phyloP scores from a whole-genome alignment of 108 stramenopile species.

The Pseudonitzschia delicatissima region DNA sequence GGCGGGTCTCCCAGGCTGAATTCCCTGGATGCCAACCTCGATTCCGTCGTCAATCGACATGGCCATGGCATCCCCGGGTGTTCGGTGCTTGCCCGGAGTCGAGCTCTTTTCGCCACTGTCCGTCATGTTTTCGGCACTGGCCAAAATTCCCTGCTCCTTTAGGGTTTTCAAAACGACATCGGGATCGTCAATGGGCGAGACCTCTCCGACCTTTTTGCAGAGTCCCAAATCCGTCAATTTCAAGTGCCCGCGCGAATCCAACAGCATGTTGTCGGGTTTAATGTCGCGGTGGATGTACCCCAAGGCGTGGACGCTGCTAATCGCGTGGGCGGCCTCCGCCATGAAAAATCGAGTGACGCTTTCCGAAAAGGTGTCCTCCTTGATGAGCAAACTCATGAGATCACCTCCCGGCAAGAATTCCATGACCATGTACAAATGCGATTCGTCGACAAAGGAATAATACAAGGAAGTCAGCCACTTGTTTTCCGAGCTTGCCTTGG shows the following conservation, averaged over 20 bases:
- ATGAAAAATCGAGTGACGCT: conserved; percentile 93
- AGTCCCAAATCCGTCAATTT: conserved; percentile 99
- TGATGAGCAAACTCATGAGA: conserved; percentile 97
- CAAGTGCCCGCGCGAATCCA: conserved; percentile 97
- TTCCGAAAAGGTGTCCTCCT: conserved; percentile 89
- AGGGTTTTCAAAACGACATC: conserved; percentile 78
- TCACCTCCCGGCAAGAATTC: conserved; percentile 99
- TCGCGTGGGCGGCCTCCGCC: conserved; percentile 98
- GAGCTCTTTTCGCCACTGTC: conserved; percentile 36
- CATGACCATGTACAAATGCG: conserved; percentile 97
- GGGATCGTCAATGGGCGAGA: conserved; percentile 80
- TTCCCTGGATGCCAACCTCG: neutral
- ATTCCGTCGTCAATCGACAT: conserved; percentile 84
- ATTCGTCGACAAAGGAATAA: conserved; percentile 94
- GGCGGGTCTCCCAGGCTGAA: conserved; percentile 18
- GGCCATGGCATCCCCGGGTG: conserved; percentile 61
- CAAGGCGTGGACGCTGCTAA: conserved; percentile 89
- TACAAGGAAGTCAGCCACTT: conserved; percentile 96
- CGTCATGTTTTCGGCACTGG: conserved; percentile 5
- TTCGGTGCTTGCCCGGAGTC: conserved; percentile 42
- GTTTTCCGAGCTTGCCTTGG: conserved; percentile 86
- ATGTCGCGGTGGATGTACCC: conserved; percentile 99
- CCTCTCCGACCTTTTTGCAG: conserved; percentile 96
- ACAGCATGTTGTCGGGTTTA: conserved; percentile 99
- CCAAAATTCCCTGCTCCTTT: conserved; percentile 46